Percentiles rank a stretch among this genome's conserved stretches.
Conservation (phyloP, 208 protist genomes). For the Vickermania spadyakhi region DNA sequence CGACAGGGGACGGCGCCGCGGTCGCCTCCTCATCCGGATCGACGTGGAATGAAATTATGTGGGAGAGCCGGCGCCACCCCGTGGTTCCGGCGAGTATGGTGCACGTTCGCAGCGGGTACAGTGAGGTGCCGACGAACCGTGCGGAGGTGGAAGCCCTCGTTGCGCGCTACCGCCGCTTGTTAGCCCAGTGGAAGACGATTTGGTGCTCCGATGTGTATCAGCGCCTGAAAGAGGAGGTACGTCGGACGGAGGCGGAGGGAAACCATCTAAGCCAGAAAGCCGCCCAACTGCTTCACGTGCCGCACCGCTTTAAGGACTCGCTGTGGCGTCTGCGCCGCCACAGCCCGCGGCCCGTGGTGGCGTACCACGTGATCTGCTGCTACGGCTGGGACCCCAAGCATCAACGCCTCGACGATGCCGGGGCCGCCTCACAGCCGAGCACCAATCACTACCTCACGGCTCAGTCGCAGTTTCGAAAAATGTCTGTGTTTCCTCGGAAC, state of each 20-base stretch:
- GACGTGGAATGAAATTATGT: not conserved
- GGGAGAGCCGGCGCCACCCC: conserved; percentile 11
- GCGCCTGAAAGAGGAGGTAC: conserved; percentile 29
- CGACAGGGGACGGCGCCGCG: not conserved
- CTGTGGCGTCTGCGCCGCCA: conserved; percentile 62
- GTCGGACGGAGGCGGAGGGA: conserved; percentile 30
- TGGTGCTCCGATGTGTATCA: conserved; percentile 71
- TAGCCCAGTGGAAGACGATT: conserved; percentile 46
- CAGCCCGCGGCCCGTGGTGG: conserved; percentile 43
- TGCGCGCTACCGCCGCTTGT: conserved; percentile 25
- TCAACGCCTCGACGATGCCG: no score
- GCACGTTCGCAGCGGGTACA: conserved; percentile 15
- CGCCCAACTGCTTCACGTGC: conserved; percentile 38
- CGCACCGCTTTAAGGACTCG: conserved; percentile 54
- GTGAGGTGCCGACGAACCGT: not conserved
- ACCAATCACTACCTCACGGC: conserved; percentile 21
- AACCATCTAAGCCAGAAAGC: conserved; percentile 35
- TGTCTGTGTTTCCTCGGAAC: conserved; percentile 27
- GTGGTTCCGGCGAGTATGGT: conserved; percentile 52
- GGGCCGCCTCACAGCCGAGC: not conserved
- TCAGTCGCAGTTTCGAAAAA: no score
- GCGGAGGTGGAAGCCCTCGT: conserved; percentile 7
- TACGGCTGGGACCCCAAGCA: conserved; percentile 34
- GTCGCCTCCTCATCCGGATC: not conserved
- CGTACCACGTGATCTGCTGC: conserved; percentile 53